A percentile compares a stretch with the other conserved stretches of the same genome.
These are phyloP conservation scores for Aspergillus eucalypticola DNA, from an alignment of 2,329 filamentous ascomycete species.

Conservation along the genomic window DNA sequence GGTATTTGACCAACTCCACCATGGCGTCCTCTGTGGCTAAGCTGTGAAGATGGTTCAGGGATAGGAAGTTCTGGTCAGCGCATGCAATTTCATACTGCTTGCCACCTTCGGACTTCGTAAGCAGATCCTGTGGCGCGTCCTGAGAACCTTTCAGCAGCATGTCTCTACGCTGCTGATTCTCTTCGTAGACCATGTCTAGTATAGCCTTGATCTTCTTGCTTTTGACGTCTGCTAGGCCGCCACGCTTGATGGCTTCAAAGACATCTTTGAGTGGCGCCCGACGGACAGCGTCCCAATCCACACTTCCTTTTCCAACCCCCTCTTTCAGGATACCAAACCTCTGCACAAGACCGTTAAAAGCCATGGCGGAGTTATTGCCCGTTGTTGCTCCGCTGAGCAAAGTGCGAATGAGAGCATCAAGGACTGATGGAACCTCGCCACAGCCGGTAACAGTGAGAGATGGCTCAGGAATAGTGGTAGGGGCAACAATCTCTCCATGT, in stretches of 20 bases:
- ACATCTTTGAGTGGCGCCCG: constrained; percentile 60
- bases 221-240: constrained; percentile 71
- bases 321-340: constrained; percentile 64
- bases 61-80: constrained; percentile 61
- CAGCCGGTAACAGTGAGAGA: constrained; percentile 71
- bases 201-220: constrained; percentile 72
- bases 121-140: constrained; percentile 47
- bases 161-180: constrained; percentile 62
- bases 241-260: constrained; percentile 67
- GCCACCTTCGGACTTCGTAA: constrained; percentile 46
- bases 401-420: constrained; percentile 65
- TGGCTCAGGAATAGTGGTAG: constrained; percentile 67
- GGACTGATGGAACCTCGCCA: constrained; percentile 65
- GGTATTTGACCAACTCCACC: constrained; percentile 58
- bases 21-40: constrained; percentile 60
- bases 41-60: constrained; percentile 62
- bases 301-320: constrained; percentile 68
- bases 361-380: constrained; percentile 62
- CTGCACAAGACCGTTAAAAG: constrained; percentile 65
- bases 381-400: constrained; percentile 63
- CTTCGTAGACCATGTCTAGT: constrained; percentile 68
- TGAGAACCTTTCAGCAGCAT: constrained; percentile 50
- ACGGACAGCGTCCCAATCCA: constrained; percentile 73
- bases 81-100: constrained; percentile 60
- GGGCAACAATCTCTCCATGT: constrained; percentile 66